Conservation (phyloP, 768 basidiomycete genomes). For the Russula brevipes region DNA sequence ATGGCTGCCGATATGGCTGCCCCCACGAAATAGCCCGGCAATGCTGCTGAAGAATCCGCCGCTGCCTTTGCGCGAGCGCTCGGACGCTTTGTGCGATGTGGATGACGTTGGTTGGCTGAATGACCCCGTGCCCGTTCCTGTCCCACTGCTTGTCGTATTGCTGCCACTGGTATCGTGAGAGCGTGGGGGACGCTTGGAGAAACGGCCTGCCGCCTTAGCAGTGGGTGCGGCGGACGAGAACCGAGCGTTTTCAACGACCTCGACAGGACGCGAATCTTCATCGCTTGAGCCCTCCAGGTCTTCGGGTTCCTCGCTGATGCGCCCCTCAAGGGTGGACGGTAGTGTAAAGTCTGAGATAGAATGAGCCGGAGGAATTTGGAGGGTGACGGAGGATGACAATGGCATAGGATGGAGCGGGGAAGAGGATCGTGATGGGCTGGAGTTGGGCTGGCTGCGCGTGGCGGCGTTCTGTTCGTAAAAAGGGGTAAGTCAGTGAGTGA, state of each 20-base stretch:
- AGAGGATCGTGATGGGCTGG: constrained; percentile 25
- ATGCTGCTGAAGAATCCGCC: constrained; percentile 23
- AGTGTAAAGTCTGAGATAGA: constrained; percentile 39
- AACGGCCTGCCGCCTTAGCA: not conserved
- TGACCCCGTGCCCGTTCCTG: constrained; percentile 22
- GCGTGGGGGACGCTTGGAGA: constrained; percentile 1
- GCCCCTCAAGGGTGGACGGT: constrained; percentile 31
- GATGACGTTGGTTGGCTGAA: constrained; percentile 18
- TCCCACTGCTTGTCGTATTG: constrained; percentile 22
- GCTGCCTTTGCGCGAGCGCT: constrained; percentile 19
- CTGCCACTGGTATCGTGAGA: constrained; percentile 7
- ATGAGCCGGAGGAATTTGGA: constrained; percentile 50
- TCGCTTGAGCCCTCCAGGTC: constrained; percentile 19
- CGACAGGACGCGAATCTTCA: constrained; percentile 17
- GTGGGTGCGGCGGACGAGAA: not conserved
- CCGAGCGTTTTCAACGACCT: constrained; percentile 23
- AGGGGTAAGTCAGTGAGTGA: constrained; percentile 1
- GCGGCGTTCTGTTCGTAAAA: constrained; percentile 1
- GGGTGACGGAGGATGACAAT: constrained; percentile 23
- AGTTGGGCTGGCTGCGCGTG: constrained; percentile 6
- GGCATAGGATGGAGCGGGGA: constrained; percentile 20
- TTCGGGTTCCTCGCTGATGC: constrained; percentile 26
- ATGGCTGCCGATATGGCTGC: not conserved
- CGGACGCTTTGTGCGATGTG: not conserved
- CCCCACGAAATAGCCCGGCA: constrained; percentile 19